Base-by-base conservation (phyloP, 768 basidiomycete genomes). In the Mycena amicta region DNA sequence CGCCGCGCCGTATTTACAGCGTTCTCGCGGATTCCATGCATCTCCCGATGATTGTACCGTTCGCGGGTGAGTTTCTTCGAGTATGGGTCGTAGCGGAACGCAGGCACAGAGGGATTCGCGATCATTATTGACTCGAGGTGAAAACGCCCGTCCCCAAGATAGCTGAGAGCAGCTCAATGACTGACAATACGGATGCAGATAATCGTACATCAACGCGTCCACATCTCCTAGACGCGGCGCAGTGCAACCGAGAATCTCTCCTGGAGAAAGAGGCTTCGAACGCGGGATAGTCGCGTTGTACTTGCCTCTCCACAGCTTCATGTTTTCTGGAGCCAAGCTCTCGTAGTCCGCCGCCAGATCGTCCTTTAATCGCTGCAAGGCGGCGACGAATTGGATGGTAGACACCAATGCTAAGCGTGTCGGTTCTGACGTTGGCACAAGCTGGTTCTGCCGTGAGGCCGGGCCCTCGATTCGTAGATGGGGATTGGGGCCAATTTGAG, bases 91-190 rank as follows among this genome's bases (percentile, higher is more conserved):
- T 98, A 99, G 22, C 97, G 86, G 76, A 97, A 99, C 0, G 97
- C 95, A 12, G 97, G 95, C 18, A 98, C 82, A 28, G 83, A 73
- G 0, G 97, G 97, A 71, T 99, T 99, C n/a, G 95, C 94, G 58
- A 99, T 97, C 97, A 99, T 99, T 71, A 98, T 95, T 15, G 93
- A 92, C 73, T 99, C 97, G 18, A 98, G 83, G 70, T 98, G 97
- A 78, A 99, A 99, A 11, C 97, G 89, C 22, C 97, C 97, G 67
- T 99, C 97, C 18, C 97, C 97, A 26, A 99, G 84, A 72, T 98
- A 99, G 66, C 95, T 97, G 58, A 49, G 54, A 20, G 33, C 59
- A 50, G 63, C 29, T 56, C 59, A 55, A 60, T 41, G 39, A 43
- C 26, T 47, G 20, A 30, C 26, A 52, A 22, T 29, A 15, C 52